Evolutionary conservation across 495 filamentous ascomycete genomes (phyloP).

Genomic region (Aspergillus affinis): DNA sequence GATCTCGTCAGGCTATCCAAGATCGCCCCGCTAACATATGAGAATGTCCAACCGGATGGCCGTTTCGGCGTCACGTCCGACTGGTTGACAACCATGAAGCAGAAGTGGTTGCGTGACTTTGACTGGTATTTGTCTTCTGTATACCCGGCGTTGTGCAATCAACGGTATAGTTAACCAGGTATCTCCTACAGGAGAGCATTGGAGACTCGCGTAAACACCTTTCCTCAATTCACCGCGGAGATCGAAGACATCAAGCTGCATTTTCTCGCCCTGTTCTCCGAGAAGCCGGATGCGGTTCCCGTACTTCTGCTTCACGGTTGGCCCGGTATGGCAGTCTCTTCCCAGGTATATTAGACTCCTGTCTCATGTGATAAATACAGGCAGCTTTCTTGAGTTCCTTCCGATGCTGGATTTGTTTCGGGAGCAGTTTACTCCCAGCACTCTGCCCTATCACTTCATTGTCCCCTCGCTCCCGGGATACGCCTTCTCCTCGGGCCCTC

Average conservation of each 20-base stretch:
- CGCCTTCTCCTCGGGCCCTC: conserved; percentile 54
- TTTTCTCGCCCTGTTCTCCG: conserved; percentile 63
- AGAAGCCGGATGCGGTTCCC: conserved; percentile 58
- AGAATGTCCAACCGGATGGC: conserved; percentile 44
- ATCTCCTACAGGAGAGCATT: conserved; percentile 40
- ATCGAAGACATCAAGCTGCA: conserved; percentile 56
- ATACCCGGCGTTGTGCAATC: background rate
- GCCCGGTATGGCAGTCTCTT: conserved; percentile 42
- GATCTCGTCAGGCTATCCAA: conserved; percentile 51
- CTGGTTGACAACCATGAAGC: conserved; percentile 57
- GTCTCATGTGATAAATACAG: conserved; percentile 6
- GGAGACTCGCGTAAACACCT: conserved; percentile 59
- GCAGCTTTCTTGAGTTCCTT: conserved; percentile 32
- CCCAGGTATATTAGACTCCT: background rate
- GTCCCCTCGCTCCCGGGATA: conserved; percentile 66
- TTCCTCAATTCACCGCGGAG: conserved; percentile 58
- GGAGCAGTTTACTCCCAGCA: conserved; percentile 51
- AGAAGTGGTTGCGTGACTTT: conserved; percentile 49
- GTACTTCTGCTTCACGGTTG: conserved; percentile 61
- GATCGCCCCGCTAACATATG: conserved; percentile 51
- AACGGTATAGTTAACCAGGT: background rate
- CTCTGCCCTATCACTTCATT: conserved; percentile 64
- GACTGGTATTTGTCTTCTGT: conserved; percentile 35
- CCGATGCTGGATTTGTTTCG: conserved; percentile 44
- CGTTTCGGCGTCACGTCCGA: conserved; percentile 54